Conservation (phyloP, 371 early-diverging fungal genomes). For the Smittium mucronatum region DNA sequence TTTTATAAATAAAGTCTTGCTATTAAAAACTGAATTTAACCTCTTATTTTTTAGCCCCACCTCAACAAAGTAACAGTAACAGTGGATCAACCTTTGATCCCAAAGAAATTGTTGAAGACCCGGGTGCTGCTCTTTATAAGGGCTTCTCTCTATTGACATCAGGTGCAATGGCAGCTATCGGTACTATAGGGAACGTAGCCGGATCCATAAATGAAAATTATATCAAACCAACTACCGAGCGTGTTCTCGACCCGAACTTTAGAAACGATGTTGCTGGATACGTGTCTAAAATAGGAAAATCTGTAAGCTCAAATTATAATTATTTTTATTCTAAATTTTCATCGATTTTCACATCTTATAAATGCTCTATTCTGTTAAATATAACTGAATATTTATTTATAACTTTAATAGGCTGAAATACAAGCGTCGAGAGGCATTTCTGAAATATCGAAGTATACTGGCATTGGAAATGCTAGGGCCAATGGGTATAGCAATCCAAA, state of each 20-base stretch:
- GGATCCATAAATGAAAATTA: slow-evolving; percentile 60
- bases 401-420: slow-evolving; percentile 12
- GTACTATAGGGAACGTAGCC: slow-evolving; percentile 50
- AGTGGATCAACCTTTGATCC: slow-evolving; percentile 13
- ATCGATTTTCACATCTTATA: slow-evolving; percentile 13
- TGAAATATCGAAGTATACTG: neutral
- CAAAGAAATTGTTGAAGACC: slow-evolving; percentile 66
- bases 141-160: slow-evolving; percentile 68
- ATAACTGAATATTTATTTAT: too few relatives aligned
- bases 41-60: neutral
- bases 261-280: slow-evolving; percentile 53
- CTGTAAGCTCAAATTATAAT: slow-evolving; percentile 35
- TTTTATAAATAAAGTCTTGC: neutral
- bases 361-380: neutral
- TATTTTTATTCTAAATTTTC: slow-evolving; percentile 15
- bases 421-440: neutral
- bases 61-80: neutral
- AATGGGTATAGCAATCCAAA: slow-evolving; percentile 19
- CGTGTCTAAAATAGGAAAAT: slow-evolving; percentile 51
- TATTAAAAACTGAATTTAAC: neutral
- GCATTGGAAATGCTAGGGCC: slow-evolving; percentile 19
- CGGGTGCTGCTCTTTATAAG: slow-evolving; percentile 63
- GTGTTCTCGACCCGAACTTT: slow-evolving; percentile 77
- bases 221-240: slow-evolving; percentile 72
- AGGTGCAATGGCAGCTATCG: slow-evolving; percentile 58